phyloP scores from a whole-genome alignment of 768 basidiomycete genomes.

The Agaricus subrufescens region DNA sequence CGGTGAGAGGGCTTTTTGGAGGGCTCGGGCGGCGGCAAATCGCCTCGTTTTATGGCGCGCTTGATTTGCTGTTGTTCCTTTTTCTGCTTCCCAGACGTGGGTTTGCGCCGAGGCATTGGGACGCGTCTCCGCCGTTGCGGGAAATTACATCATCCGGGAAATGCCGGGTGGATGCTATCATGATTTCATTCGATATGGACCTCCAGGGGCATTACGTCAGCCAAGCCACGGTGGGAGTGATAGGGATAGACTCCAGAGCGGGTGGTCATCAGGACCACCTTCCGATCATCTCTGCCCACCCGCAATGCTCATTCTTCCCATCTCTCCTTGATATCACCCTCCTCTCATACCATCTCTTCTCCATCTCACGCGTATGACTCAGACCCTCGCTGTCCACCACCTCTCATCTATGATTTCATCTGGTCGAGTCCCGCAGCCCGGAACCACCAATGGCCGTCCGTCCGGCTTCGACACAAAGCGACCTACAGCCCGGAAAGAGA shows the following conservation, averaged over 20 bases:
- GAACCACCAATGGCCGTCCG: constrained; percentile 10
- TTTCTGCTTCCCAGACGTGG: constrained; percentile 63
- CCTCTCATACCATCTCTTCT: background rate
- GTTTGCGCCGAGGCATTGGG: constrained; percentile 36
- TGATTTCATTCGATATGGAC: background rate
- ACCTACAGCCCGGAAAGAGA: constrained; percentile 43
- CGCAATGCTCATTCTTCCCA: constrained; percentile 8
- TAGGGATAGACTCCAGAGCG: too few relatives aligned
- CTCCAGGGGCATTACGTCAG: background rate
- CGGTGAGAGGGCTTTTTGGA: constrained; percentile 23
- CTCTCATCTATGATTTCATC: constrained; percentile 9
- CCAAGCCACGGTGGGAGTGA: background rate
- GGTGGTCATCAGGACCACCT: too few relatives aligned
- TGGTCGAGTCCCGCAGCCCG: background rate
- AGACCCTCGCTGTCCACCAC: background rate
- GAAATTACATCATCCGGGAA: background rate
- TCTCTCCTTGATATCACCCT: background rate
- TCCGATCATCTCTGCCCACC: constrained; percentile 1
- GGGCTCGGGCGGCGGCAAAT: constrained; percentile 38
- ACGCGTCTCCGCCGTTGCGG: background rate
- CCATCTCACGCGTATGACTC: background rate
- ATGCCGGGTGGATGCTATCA: background rate
- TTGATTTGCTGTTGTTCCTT: constrained; percentile 73
- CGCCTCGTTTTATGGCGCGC: constrained; percentile 83
- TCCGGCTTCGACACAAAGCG: constrained; percentile 32